These are phyloP conservation scores for Escovopsis sp. DNA, from an alignment of 2,329 filamentous ascomycete genomes.

Conservation along the genomic window DNA sequence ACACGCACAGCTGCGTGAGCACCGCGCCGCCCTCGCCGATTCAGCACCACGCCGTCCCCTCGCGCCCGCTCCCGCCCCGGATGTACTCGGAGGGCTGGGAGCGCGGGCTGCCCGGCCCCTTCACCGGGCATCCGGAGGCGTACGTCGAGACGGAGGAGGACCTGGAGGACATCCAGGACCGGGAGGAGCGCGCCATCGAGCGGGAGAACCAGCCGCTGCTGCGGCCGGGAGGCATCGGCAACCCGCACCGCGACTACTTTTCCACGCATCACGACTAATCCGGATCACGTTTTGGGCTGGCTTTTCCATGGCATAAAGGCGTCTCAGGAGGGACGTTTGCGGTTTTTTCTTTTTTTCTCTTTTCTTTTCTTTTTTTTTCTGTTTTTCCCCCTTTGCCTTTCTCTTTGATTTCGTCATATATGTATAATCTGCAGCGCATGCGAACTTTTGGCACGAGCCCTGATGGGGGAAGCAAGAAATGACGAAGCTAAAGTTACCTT, in stretches of 20 bases:
- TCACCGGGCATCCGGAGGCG: slow-evolving; percentile 36
- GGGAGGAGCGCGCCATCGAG: slow-evolving; percentile 35
- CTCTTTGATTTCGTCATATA: no score
- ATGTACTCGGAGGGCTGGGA: slow-evolving; percentile 37
- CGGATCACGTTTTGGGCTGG: slow-evolving; percentile 1
- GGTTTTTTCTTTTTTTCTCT: no score
- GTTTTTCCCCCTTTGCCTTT: no score
- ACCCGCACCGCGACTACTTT: slow-evolving; percentile 26
- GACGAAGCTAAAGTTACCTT: no score
- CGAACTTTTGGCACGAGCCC: no score
- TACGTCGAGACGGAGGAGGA: slow-evolving; percentile 38
- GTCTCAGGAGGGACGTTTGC: neutral
- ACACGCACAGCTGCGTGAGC: slow-evolving; percentile 11
- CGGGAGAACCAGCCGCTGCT: slow-evolving; percentile 36
- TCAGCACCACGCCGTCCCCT: slow-evolving; percentile 14
- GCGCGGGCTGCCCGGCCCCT: slow-evolving; percentile 34
- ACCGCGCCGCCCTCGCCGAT: slow-evolving; percentile 15
- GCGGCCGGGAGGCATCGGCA: slow-evolving; percentile 34
- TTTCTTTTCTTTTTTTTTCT: no score
- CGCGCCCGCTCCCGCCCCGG: slow-evolving; percentile 24
- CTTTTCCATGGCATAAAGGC: slow-evolving; percentile 7
- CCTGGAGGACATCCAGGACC: slow-evolving; percentile 33
- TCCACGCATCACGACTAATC: slow-evolving; percentile 9
- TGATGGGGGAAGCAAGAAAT: no score
- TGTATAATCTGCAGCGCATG: no score